phyloP scores from a whole-genome alignment of 2,329 filamentous ascomycete genomes.

The Torrubiella hemipterigena region DNA sequence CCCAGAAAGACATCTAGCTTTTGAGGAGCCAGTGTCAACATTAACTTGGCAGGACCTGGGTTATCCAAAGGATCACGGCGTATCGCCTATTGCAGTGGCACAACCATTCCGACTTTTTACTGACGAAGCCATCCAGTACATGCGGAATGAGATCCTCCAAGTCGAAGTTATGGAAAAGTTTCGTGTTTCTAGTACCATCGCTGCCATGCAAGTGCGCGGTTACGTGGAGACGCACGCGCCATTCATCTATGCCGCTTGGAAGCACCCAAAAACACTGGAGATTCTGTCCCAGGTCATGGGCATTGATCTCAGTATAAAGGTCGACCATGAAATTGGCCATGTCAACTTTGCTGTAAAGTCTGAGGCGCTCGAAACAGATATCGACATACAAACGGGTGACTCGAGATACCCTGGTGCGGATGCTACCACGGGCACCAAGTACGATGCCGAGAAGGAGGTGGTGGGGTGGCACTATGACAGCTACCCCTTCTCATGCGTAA shows the following conservation, averaged over 20 bases:
- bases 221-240: constrained; percentile 45
- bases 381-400: too few species aligned
- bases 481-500: constrained; percentile 59
- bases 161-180: constrained; percentile 43
- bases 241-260: constrained; percentile 45
- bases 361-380: too few species aligned
- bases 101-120: constrained; percentile 55
- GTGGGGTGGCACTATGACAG: constrained; percentile 52
- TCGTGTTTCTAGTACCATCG: constrained; percentile 31
- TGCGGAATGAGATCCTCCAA: constrained; percentile 50
- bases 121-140: constrained; percentile 45
- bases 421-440: constrained; percentile 9
- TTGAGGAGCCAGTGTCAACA: too few species aligned
- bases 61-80: constrained; percentile 40
- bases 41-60: constrained; percentile 51
- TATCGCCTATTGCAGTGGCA: constrained; percentile 52
- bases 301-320: constrained; percentile 38
- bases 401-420: too few species aligned
- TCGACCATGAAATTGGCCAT: constrained; percentile 44
- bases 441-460: constrained; percentile 30
- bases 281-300: constrained; percentile 40
- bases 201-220: constrained; percentile 47
- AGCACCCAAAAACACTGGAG: constrained; percentile 26
- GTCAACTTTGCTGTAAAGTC: constrained; percentile 41
- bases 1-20: too few species aligned